A percentile compares a stretch with the other conserved stretches of the same genome.
These are phyloP conservation scores for Peronospora belbahrii DNA, from an alignment of 352 stramenopile species.

Conservation along the genomic window DNA sequence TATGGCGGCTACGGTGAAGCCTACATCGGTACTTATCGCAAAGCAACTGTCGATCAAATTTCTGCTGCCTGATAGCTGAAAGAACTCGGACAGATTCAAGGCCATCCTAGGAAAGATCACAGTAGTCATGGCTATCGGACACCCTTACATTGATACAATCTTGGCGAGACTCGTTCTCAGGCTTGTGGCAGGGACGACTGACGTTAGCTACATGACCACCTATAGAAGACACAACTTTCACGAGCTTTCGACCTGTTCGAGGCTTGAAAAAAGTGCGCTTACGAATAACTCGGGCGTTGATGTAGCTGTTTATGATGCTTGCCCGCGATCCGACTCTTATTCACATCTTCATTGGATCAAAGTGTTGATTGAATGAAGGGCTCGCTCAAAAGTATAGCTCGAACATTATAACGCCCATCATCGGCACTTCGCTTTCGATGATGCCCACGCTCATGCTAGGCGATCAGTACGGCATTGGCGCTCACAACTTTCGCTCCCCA, in stretches of 20 bases:
- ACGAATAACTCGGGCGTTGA: slow-evolving; percentile 29
- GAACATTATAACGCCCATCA: slow-evolving; percentile 28
- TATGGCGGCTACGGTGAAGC: slow-evolving; percentile 38
- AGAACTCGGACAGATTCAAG: slow-evolving; percentile 30
- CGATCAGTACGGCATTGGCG: slow-evolving; percentile 29
- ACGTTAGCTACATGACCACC: slow-evolving; percentile 19
- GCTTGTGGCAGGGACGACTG: slow-evolving; percentile 34
- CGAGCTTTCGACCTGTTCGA: slow-evolving; percentile 26
- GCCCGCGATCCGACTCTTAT: slow-evolving; percentile 45
- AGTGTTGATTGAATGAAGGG: too few species aligned
- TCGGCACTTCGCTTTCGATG: slow-evolving; percentile 35
- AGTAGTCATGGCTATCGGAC: slow-evolving; percentile 25
- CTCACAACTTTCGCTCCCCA: slow-evolving; percentile 37
- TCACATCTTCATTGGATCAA: slow-evolving; percentile 25
- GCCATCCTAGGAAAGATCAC: slow-evolving; percentile 29
- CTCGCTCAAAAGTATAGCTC: slow-evolving; percentile 19
- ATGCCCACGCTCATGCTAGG: slow-evolving; percentile 33
- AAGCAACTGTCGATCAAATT: slow-evolving; percentile 42
- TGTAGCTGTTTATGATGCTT: too few species aligned
- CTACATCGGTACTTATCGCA: slow-evolving; percentile 33
- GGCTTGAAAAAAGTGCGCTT: too few species aligned
- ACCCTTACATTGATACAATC: slow-evolving; percentile 43
- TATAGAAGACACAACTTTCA: slow-evolving; percentile 8
- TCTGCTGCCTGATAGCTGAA: slow-evolving; percentile 18
- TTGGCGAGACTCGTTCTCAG: slow-evolving; percentile 34